Evolutionary conservation across 2,329 filamentous ascomycete species (phyloP), one percentile per base, ranked within the genome.

Genomic region (Grosmannia huntii): DNA sequence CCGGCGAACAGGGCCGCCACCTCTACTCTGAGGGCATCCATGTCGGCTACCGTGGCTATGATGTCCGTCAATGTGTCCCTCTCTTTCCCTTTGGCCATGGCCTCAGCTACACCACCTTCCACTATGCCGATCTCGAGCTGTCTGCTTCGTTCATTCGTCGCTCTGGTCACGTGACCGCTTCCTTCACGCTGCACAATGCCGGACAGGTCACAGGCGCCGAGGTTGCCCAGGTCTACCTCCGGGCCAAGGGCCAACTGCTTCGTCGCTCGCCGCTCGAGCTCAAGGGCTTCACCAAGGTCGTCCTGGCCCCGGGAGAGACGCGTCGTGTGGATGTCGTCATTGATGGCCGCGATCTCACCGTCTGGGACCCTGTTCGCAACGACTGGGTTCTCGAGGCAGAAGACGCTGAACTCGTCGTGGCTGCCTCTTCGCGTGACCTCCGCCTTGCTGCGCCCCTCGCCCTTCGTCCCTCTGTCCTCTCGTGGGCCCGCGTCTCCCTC

Each of bases 51-150:
- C 78, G 87, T 21, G 89, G 84, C 73, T 92, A 90, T 69, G 88
- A 94, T 66, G 84, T 81, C 65, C 76, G 79, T 16, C 76, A 83
- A 41, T 76, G 82, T 7, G 75, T 78, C 0, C 81, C 85, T 0
- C 78, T 87, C 31, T 92, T 91, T 70, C 79, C 85, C 59, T 94
- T 94, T 67, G 89, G 89, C 16, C 84, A 90, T 66, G 89, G 89
- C 1, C 75, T 94, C 1, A 88, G 85, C 19, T 92, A 91, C 70
- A 90, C 87, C 0, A 82, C 74, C 0, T 92, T 92, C 68, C 64
- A 68, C 11, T 70, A 71, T 58, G 73, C 69, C 1, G 67, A 74
- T 25, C 38, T 59, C n/a, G 25, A 16, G 9, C 27, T 62, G 28
- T 57, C 55, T 1, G 55, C 55, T 5, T 21, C 56, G 7, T 44